phyloP scores from a whole-genome alignment of 164 flowering plant species.

The Sedum album region DNA sequence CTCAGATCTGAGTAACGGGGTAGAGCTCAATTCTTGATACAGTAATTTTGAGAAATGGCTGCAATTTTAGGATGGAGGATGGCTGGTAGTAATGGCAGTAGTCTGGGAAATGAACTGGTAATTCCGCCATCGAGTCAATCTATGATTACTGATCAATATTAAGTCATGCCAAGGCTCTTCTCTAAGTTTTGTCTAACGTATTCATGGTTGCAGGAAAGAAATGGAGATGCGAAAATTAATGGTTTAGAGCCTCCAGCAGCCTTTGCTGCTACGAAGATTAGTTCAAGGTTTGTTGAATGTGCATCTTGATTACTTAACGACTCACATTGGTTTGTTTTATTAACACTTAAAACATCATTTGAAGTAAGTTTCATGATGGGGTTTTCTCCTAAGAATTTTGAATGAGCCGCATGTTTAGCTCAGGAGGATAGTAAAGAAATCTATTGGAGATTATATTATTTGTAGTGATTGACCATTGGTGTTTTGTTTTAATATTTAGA shows the following conservation, averaged over 20 bases:
- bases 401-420: background rate
- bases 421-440: background rate
- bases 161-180: background rate
- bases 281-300: slow-evolving; percentile 43
- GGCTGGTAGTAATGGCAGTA: slow-evolving; percentile 1
- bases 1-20: background rate
- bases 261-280: slow-evolving; percentile 48
- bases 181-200: background rate
- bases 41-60: background rate
- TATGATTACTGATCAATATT: background rate
- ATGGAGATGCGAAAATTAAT: slow-evolving; percentile 49
- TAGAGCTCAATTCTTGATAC: background rate
- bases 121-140: background rate
- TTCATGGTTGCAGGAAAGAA: slow-evolving; percentile 48
- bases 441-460: background rate
- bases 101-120: slow-evolving; percentile 3
- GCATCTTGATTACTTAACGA: background rate
- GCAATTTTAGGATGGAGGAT: slow-evolving; percentile 4
- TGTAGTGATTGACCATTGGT: background rate
- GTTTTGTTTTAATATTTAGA: background rate
- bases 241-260: slow-evolving; percentile 80
- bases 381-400: background rate
- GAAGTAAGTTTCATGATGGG: background rate
- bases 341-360: background rate
- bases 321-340: background rate